Percentiles rank a stretch among this genome's conserved stretches.
Evolutionary conservation across 2,329 filamentous ascomycete species (phyloP).

Genomic region (Stromatinia cepivora): DNA sequence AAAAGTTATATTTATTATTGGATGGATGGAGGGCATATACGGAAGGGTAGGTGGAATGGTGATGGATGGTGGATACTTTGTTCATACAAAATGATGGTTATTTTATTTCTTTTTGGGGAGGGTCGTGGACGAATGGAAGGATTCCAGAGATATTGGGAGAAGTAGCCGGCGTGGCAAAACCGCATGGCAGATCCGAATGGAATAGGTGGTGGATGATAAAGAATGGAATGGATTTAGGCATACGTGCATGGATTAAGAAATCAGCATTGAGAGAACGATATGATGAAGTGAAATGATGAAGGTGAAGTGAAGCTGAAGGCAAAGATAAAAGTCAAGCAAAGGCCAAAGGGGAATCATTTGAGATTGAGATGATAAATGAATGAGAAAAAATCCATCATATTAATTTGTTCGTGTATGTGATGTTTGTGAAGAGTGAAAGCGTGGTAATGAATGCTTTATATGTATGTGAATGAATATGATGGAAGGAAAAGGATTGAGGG

Average conservation of each 20-base stretch:
- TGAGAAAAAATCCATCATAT: conserved; percentile 6
- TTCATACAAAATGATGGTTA: conserved; percentile 17
- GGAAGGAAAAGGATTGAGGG: neutral
- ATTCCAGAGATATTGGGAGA: neutral
- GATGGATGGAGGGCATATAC: conserved; percentile 7
- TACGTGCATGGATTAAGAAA: neutral
- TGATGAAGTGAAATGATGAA: neutral
- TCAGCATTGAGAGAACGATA: conserved; percentile 1
- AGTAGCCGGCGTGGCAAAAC: neutral
- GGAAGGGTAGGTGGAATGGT: conserved; percentile 2
- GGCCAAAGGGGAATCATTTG: neutral
- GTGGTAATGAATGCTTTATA: conserved; percentile 1
- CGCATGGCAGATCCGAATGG: neutral
- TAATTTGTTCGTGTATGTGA: neutral
- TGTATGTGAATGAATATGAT: neutral
- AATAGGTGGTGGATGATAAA: conserved; percentile 12
- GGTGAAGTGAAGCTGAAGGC: neutral
- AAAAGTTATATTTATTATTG: conserved; percentile 16
- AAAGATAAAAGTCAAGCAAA: neutral
- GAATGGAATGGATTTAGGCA: conserved; percentile 2
- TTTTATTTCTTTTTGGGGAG: neutral
- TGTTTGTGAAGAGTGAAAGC: too few species aligned
- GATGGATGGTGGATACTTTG: conserved; percentile 10
- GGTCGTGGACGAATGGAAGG: neutral
- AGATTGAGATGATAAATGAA: conserved; percentile 19